phyloP scores from a whole-genome alignment of 2,329 filamentous ascomycete species.

The Didymella pinodella region DNA sequence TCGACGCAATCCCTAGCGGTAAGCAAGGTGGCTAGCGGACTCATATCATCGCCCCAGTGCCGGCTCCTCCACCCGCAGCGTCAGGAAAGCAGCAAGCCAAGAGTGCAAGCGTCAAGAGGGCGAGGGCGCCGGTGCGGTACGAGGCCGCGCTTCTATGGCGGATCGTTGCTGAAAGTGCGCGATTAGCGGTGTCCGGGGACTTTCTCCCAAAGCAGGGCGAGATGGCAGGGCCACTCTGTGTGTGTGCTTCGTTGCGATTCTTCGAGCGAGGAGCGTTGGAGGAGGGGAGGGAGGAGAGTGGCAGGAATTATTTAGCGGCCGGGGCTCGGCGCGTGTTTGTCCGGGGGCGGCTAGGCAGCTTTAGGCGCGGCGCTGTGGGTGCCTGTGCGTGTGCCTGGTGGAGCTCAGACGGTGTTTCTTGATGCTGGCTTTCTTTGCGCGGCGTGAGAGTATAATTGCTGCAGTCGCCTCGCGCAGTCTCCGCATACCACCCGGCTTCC shows the following conservation, averaged over 20 bases:
- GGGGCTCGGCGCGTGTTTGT: constrained; percentile 29
- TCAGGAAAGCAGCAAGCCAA: constrained; percentile 36
- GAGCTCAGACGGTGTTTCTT: constrained; percentile 23
- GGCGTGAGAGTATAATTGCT: constrained; percentile 24
- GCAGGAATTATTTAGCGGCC: constrained; percentile 34
- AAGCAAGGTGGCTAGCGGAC: constrained; percentile 66
- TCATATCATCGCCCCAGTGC: constrained; percentile 85
- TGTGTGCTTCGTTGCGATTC: constrained; percentile 99
- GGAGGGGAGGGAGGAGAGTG: constrained; percentile 11
- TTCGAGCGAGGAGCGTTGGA: constrained; percentile 90
- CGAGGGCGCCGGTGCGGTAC: constrained; percentile 55
- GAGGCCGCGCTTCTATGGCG: constrained; percentile 99
- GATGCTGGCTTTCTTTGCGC: constrained; percentile 28
- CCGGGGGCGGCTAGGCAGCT: constrained; percentile 29
- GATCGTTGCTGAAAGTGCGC: constrained; percentile 89
- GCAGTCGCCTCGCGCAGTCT: constrained; percentile 12
- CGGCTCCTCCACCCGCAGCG: constrained; percentile 53
- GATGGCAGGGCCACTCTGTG: constrained; percentile 66
- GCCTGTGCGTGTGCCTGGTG: constrained; percentile 28
- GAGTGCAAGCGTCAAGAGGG: constrained; percentile 64
- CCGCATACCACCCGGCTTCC: not conserved
- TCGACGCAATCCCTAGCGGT: constrained; percentile 32
- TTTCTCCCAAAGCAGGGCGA: constrained; percentile 95
- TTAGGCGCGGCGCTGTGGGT: constrained; percentile 37
- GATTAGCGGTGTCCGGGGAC: constrained; percentile 89